phyloP scores from a whole-genome alignment of 257 asterid genomes.

The Phtheirospermum japonicum region DNA sequence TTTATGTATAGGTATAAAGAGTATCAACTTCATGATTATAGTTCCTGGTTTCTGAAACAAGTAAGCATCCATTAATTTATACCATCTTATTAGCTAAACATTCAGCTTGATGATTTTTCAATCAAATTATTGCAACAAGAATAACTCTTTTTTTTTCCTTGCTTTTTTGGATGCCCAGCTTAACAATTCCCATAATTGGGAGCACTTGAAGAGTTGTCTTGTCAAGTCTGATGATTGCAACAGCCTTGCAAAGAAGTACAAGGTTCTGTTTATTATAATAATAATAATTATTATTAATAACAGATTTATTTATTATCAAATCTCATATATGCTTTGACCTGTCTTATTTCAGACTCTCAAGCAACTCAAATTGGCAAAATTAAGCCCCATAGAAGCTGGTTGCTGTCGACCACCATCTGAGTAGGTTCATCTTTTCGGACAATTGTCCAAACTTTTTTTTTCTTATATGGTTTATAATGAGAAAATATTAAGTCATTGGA shows the following conservation, averaged over 20 bases:
- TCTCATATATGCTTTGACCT: slow-evolving; percentile 22
- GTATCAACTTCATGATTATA: slow-evolving; percentile 86
- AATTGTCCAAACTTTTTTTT: too few species aligned
- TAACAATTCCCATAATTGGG: slow-evolving; percentile 75
- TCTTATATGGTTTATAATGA: not conserved
- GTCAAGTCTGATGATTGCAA: slow-evolving; percentile 79
- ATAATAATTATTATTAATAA: not conserved
- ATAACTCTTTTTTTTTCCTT: slow-evolving; percentile 1
- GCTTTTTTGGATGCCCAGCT: slow-evolving; percentile 49
- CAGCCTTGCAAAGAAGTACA: slow-evolving; percentile 58
- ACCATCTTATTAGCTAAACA: not conserved
- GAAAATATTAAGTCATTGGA: not conserved
- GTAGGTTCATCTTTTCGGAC: slow-evolving; percentile 39
- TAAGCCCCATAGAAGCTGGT: slow-evolving; percentile 91
- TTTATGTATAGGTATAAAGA: slow-evolving; percentile 67
- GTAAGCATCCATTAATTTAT: slow-evolving; percentile 35
- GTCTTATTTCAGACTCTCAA: slow-evolving; percentile 51
- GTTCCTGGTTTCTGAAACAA: slow-evolving; percentile 88
- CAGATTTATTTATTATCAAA: not conserved
- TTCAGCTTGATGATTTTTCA: not conserved
- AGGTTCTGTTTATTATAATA: slow-evolving; percentile 46
- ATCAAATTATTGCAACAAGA: slow-evolving; percentile 11
- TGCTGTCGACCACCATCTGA: slow-evolving; percentile 95
- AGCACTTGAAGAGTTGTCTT: slow-evolving; percentile 72
- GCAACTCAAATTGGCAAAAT: slow-evolving; percentile 59